Conservation (phyloP, 164 flowering plant species). For the Aristolochia californica region DNA sequence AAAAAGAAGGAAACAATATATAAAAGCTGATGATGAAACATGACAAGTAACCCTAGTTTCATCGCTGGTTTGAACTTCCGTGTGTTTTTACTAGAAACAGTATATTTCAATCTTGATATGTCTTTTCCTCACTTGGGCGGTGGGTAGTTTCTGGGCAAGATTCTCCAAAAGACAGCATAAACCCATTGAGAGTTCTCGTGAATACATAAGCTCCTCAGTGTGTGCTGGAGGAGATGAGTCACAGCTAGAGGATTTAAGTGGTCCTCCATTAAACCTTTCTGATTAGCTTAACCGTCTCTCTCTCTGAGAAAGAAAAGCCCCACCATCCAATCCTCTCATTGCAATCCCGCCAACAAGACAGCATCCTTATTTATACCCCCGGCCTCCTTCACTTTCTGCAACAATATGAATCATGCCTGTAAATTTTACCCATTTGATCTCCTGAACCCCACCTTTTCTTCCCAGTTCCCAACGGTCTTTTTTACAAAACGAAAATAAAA, state of each 20-base stretch:
- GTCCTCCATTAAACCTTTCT: conserved; percentile 50
- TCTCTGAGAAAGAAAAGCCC: conserved; percentile 18
- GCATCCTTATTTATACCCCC: conserved; percentile 21
- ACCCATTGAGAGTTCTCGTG: conserved; percentile 90
- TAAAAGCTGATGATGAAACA: background rate
- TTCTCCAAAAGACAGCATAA: conserved; percentile 97
- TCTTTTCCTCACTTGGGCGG: conserved; percentile 72
- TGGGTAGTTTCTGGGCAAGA: conserved; percentile 92
- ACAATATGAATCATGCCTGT: conserved; percentile 15
- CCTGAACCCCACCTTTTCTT: conserved; percentile 21
- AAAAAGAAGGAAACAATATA: background rate
- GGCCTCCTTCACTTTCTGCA: conserved; percentile 12
- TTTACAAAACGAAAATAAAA: conserved; percentile 3
- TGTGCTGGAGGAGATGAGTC: conserved; percentile 93
- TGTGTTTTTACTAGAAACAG: background rate
- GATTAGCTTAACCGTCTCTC: conserved; percentile 1
- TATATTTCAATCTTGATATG: background rate
- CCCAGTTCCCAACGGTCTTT: conserved; percentile 26
- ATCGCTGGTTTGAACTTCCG: background rate
- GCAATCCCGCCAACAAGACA: conserved; percentile 25
- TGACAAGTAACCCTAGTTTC: too few relatives aligned
- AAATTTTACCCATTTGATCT: conserved; percentile 25
- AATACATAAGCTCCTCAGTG: conserved; percentile 78
- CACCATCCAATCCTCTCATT: conserved; percentile 27
- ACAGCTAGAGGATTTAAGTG: conserved; percentile 65